Base-by-base conservation (phyloP, 768 basidiomycete species). In the Gautieria morchelliformis region DNA sequence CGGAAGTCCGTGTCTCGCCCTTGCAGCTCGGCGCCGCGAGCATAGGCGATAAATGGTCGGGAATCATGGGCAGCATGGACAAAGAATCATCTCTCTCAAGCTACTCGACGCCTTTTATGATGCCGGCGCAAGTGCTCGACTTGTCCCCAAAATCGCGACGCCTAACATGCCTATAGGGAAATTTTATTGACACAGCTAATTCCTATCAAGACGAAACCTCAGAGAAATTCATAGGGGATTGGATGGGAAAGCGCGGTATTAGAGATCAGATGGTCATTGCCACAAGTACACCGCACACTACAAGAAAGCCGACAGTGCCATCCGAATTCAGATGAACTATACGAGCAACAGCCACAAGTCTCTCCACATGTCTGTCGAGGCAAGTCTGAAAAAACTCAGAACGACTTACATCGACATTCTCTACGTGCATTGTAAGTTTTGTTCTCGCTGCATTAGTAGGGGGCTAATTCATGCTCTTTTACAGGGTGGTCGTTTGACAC, bases 341-440 rank as follows among this genome's bases (percentile, higher is more conserved):
- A 59, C 59, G 17, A 74, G 77, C 10, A 78, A 78, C 68, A 62
- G 66, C 60, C 59, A 68, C 53, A 75, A 75, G 63, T 66, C 62
- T 1, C 54, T 75, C 46, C 61, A 58, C 37, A 20, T 70, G 45
- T 71, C 67, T 6, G 64, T 74, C 5, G 67, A 69, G n/a, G 68
- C 65, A 1, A 69, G 67, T 30, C 66, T 78, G 53, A 70, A 70
- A 60, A 83, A 81, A 59, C 72, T 86, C 19, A 68, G 79, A 45
- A 84, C 82, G 0, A 69, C 75, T n/a, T 85, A 78, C 62, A 74
- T 83, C 62, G 81, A 83, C 61, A 73, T 83, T 50, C 64, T 82
- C 32, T 81, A 83, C 59, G 63, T 81, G 5, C 81, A 82, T 61
- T 78, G 72, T 56, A 27, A 2, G 27, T 5, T 27, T 2, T 5